phyloP scores from a whole-genome alignment of 179 eudicot genomes.

The Sideroxylon spinosum region DNA sequence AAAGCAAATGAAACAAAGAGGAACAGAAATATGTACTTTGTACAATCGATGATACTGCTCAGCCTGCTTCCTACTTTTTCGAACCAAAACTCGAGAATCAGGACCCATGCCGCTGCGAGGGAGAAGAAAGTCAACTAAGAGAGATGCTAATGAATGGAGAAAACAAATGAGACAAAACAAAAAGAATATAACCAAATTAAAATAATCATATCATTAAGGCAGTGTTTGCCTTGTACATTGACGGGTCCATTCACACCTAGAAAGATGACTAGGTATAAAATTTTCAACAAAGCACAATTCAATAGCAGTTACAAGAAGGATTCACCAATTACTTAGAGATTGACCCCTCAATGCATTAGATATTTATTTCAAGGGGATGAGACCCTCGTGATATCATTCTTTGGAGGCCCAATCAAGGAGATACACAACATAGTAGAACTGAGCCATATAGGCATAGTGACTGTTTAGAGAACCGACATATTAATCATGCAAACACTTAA shows the following conservation, averaged over 20 bases:
- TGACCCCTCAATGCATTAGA: not conserved
- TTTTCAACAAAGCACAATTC: not conserved
- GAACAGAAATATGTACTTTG: slow-evolving; percentile 42
- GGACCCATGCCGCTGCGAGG: slow-evolving; percentile 92
- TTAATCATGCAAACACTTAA: not conserved
- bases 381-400: not conserved
- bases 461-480: not conserved
- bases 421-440: not conserved
- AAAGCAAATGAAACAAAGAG: not conserved
- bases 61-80: slow-evolving; percentile 96
- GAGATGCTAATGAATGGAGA: not conserved
- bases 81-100: slow-evolving; percentile 90
- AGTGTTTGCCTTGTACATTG: not conserved
- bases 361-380: not conserved
- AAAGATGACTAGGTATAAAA: not conserved
- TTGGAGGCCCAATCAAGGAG: not conserved
- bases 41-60: slow-evolving; percentile 82
- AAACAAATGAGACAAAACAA: not conserved
- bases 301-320: not conserved
- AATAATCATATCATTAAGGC: too few species aligned
- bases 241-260: not conserved
- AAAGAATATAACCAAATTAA: not conserved
- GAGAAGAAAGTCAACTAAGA: slow-evolving; percentile 4
- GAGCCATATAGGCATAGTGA: not conserved
- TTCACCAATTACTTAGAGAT: not conserved